Conservation (phyloP, 2,329 filamentous ascomycete species). For the Hypoxylon sp. region DNA sequence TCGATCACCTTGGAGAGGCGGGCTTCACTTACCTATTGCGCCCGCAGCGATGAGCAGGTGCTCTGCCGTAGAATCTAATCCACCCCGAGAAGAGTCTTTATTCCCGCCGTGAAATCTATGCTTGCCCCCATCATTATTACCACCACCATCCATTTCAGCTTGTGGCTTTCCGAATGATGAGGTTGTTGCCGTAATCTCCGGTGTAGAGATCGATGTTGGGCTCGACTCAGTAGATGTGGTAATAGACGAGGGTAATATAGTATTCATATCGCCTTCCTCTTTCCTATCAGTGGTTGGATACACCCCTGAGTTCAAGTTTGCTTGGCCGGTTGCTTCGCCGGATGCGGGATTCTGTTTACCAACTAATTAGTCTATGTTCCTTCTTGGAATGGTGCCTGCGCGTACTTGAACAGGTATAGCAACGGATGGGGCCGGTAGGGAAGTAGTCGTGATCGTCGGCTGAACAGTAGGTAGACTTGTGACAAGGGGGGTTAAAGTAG, state of each 20-base stretch:
- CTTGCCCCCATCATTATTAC: conserved; percentile 28
- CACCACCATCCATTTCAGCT: conserved; percentile 22
- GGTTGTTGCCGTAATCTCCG: conserved; percentile 1
- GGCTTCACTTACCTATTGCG: conserved; percentile 54
- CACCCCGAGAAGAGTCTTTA: conserved; percentile 30
- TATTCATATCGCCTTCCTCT: conserved; percentile 7
- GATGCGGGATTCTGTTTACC: background rate
- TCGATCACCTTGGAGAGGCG: background rate
- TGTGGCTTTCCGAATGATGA: conserved; percentile 10
- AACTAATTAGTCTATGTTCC: conserved; percentile 7
- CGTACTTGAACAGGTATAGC: conserved; percentile 24
- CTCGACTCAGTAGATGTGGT: conserved; percentile 5
- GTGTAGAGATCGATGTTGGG: conserved; percentile 4
- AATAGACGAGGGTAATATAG: conserved; percentile 1
- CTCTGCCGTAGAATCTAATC: conserved; percentile 51
- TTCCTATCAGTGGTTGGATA: conserved; percentile 21
- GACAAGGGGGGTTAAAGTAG: conserved; percentile 36
- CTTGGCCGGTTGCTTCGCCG: background rate
- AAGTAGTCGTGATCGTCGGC: conserved; percentile 5
- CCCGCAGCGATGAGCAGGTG: conserved; percentile 56
- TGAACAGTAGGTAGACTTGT: conserved; percentile 25
- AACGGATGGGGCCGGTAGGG: conserved; percentile 2
- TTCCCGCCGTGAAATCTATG: conserved; percentile 25
- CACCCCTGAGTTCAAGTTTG: background rate
- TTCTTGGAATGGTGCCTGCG: background rate